A percentile compares a stretch with the other conserved stretches of the same genome.
Conservation (phyloP, 495 filamentous ascomycete genomes). For the Sporormia fimetaria region DNA sequence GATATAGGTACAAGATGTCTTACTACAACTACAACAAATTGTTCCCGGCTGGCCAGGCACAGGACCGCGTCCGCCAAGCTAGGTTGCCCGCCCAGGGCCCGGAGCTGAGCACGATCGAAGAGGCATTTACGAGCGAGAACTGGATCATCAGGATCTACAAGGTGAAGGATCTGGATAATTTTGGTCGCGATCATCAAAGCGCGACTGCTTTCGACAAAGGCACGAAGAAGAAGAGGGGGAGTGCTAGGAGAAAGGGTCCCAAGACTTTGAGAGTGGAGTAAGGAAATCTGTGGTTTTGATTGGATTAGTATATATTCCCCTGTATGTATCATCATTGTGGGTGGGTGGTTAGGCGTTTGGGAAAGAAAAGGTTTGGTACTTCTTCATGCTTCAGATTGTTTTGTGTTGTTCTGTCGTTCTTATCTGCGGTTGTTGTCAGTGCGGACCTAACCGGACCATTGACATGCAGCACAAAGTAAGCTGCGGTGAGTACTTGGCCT, state of each 20-base stretch:
- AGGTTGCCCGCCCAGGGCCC: conserved; percentile 78
- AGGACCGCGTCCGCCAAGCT: conserved; percentile 76
- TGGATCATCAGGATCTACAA: conserved; percentile 99
- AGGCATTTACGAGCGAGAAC: conserved; percentile 98
- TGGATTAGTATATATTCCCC: conserved; percentile 2
- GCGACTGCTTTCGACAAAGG: conserved; percentile 85
- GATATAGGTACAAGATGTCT: conserved; percentile 95
- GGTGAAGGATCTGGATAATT: conserved; percentile 95
- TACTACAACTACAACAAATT: conserved; percentile 95
- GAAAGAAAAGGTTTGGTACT: too few relatives aligned
- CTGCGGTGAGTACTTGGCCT: too few relatives aligned
- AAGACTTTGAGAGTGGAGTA: conserved; percentile 69
- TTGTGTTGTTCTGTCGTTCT: too few relatives aligned
- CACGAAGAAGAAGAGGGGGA: conserved; percentile 82
- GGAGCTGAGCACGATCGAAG: conserved; percentile 77
- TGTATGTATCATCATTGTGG: conserved; percentile 15
- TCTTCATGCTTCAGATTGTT: too few relatives aligned
- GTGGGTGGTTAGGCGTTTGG: conserved; percentile 2
- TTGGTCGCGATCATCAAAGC: conserved; percentile 77
- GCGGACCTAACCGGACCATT: too few relatives aligned
- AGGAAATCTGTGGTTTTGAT: conserved; percentile 2
- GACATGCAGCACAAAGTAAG: too few relatives aligned
- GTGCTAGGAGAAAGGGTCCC: conserved; percentile 60
- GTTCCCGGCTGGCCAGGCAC: conserved; percentile 84
- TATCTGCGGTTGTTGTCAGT: too few relatives aligned